Evolutionary conservation across 2,329 filamentous ascomycete species (phyloP), one percentile per base, ranked within the genome.

Genomic region (Claviceps humidiphila): DNA sequence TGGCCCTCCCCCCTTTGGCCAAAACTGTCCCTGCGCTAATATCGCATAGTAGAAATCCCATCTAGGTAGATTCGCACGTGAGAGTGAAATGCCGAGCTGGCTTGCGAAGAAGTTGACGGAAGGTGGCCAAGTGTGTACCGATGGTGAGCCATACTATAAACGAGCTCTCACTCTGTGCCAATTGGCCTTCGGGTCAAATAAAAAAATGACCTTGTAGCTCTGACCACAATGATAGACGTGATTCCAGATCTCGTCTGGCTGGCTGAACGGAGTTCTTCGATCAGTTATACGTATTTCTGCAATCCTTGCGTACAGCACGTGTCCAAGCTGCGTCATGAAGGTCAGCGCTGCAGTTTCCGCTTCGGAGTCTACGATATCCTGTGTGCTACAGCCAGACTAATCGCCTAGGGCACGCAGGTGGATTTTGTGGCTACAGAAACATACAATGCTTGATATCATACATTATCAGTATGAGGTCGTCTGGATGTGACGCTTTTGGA

Each of bases 361-460:
- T 4, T 30, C n/a, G 20, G 43, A 20, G 7, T 24, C 16, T 20
- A 44, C 9, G 34, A 34, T 9, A 7, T 37, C 5, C n/a, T 20
- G 22, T 34, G 39, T 16, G 8, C 11, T 30, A 30, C 17, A 40
- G 2, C 26, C 34, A 13, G 39, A 20, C 41, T 51, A n/a, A 51
- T 24, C 4, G 16, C 16, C 17, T 24, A 16, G 49, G 44, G 24
- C 24, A 4, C 26, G 2, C 22, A 80, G 89, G 89, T 22, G 87
- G 89, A 5, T 97, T 97, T 64, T 97, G 91, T 64, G 91, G 91
- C 3, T 97, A 96, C 64, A 80, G 91, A 42, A 97, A 95, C 62
- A 94, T 95, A 37, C 93, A 97, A 65, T 94, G 94, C 82, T 68
- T 96, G 58, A 72, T 85, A 14, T 91, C 89, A 0, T 90, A 88